Conservation (phyloP, 2,329 filamentous ascomycete species). For the Chaetomium globosum region DNA sequence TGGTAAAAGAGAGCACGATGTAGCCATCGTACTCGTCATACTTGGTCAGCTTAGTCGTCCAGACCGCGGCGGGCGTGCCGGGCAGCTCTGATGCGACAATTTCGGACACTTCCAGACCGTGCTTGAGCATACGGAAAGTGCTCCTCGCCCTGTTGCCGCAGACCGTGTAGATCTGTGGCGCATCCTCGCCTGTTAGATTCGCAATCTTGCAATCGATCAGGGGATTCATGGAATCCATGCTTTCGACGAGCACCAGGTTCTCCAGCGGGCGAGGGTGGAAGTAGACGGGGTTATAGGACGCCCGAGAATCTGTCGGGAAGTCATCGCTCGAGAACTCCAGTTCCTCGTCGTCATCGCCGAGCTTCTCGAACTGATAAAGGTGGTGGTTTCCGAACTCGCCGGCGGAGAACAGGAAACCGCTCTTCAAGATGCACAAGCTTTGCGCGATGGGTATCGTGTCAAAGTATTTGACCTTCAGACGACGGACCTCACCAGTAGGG, state of each 20-base stretch:
- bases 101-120: constrained; percentile 89
- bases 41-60: constrained; percentile 86
- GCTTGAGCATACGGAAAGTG: constrained; percentile 86
- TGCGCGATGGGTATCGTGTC: constrained; percentile 90
- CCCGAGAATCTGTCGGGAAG: constrained; percentile 73
- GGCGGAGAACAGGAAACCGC: constrained; percentile 90
- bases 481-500: constrained; percentile 76
- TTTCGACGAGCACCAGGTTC: constrained; percentile 83
- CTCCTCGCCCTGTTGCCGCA: constrained; percentile 88
- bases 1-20: constrained; percentile 90
- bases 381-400: constrained; percentile 91
- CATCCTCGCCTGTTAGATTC: constrained; percentile 88
- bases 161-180: constrained; percentile 92
- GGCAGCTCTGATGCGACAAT: constrained; percentile 93
- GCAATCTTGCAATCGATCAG: constrained; percentile 88
- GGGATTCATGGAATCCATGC: constrained; percentile 85
- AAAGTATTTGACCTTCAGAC: constrained; percentile 94
- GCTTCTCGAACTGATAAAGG: constrained; percentile 96
- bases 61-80: constrained; percentile 85
- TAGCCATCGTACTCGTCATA: constrained; percentile 89
- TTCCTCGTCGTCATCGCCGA: constrained; percentile 94
- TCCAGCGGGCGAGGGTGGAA: constrained; percentile 79
- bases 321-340: constrained; percentile 81
- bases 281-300: constrained; percentile 75
- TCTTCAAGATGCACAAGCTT: constrained; percentile 89